A percentile compares a stretch with the other conserved stretches of the same genome.
Evolutionary conservation across 139 green algal genomes (phyloP).

Genomic region (Tetraselmis striata): DNA sequence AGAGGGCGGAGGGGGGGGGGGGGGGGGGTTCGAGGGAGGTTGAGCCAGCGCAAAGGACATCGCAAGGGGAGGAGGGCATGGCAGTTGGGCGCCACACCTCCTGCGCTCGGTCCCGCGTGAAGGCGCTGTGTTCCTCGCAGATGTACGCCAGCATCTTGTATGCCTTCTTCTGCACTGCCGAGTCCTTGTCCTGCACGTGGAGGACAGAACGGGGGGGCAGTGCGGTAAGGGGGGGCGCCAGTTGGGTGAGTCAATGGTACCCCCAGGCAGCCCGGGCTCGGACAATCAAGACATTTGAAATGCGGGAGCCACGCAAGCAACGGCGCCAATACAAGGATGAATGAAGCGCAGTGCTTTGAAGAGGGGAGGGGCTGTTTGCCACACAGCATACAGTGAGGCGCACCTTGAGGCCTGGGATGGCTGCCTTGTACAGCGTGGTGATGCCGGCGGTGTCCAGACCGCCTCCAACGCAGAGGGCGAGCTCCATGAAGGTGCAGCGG

Average conservation of each 20-base stretch:
- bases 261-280: no score
- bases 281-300: no score
- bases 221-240: no score
- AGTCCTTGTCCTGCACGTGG: constrained; percentile 48
- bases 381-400: no score
- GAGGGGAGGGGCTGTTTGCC: no score
- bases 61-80: neutral
- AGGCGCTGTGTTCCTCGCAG: constrained; percentile 34
- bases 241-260: no score
- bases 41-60: neutral
- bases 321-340: neutral
- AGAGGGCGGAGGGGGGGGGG: neutral
- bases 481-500: constrained; percentile 78
- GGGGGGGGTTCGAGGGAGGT: neutral
- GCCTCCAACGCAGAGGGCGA: constrained; percentile 58
- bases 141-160: constrained; percentile 88
- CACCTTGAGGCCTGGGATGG: constrained; percentile 39
- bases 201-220: no score
- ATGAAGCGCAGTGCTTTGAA: no score
- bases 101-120: constrained; percentile 16
- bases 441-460: constrained; percentile 58
- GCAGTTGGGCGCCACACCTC: constrained; percentile 20
- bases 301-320: no score
- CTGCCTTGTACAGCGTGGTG: constrained; percentile 58
- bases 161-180: constrained; percentile 82